A percentile compares a stretch with the other conserved stretches of the same genome.
These are phyloP conservation scores for Populus euphratica DNA, from an alignment of 345 rosid genomes.

Conservation along the genomic window DNA sequence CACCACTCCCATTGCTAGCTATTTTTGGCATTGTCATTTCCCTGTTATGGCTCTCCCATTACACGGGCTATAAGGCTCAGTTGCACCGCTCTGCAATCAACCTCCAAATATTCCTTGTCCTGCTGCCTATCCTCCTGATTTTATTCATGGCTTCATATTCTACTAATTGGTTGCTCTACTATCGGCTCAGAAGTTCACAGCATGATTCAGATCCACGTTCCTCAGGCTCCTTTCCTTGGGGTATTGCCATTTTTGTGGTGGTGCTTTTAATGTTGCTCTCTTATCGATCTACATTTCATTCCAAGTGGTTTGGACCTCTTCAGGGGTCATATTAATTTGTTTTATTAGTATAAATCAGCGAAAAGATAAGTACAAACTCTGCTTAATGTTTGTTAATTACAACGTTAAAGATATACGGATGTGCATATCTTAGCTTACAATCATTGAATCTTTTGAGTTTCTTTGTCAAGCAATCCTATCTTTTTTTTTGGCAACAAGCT, in stretches of 20 bases:
- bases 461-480: not conserved
- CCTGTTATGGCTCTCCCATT: constrained; percentile 44
- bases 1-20: constrained; percentile 41
- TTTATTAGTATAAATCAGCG: not conserved
- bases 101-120: constrained; percentile 36
- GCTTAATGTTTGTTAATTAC: too few species aligned
- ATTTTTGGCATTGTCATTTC: constrained; percentile 46
- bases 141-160: constrained; percentile 30
- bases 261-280: constrained; percentile 43
- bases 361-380: not conserved
- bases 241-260: constrained; percentile 34
- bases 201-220: not conserved
- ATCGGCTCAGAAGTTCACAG: constrained; percentile 5
- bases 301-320: constrained; percentile 46
- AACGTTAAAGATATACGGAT: not conserved
- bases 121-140: constrained; percentile 37
- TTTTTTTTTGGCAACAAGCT: too few species aligned
- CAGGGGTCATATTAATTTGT: constrained; percentile 17
- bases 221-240: constrained; percentile 38
- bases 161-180: constrained; percentile 16
- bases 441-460: not conserved
- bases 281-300: constrained; percentile 50
- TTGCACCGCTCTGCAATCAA: constrained; percentile 26
- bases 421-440: not conserved
- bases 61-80: constrained; percentile 29